These are phyloP conservation scores for Neopestalotiopsis sp. DNA, from an alignment of 2,329 filamentous ascomycete genomes.

Conservation along the genomic window DNA sequence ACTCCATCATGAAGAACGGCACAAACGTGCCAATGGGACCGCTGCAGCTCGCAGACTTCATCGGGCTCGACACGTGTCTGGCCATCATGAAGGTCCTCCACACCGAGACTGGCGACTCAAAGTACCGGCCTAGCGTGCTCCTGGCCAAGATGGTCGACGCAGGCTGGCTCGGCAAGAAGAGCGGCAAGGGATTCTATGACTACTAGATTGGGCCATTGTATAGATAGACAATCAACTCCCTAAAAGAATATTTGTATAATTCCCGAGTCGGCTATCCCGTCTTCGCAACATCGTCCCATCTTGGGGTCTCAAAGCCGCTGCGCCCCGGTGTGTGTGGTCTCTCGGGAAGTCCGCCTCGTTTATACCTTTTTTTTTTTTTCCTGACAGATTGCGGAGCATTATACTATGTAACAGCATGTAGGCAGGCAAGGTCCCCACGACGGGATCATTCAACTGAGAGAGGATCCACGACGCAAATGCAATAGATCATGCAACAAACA, in stretches of 20 bases:
- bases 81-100: conserved; percentile 97
- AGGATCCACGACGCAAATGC: background rate
- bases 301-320: background rate
- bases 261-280: background rate
- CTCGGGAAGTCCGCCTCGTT: background rate
- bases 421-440: background rate
- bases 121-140: conserved; percentile 89
- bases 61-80: conserved; percentile 93
- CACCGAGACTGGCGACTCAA: conserved; percentile 89
- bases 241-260: background rate
- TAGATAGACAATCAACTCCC: background rate
- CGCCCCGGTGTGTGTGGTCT: background rate
- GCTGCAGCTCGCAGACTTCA: conserved; percentile 92
- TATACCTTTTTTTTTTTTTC: background rate
- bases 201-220: conserved; percentile 56
- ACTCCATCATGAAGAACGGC: conserved; percentile 98
- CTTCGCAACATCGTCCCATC: background rate
- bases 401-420: background rate
- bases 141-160: conserved; percentile 96
- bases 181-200: conserved; percentile 93
- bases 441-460: background rate
- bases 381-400: background rate
- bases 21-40: conserved; percentile 99
- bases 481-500: no score
- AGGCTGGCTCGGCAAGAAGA: conserved; percentile 97